These are phyloP conservation scores for Botryotinia globosa DNA, from an alignment of 2,329 filamentous ascomycete species.

Conservation along the genomic window DNA sequence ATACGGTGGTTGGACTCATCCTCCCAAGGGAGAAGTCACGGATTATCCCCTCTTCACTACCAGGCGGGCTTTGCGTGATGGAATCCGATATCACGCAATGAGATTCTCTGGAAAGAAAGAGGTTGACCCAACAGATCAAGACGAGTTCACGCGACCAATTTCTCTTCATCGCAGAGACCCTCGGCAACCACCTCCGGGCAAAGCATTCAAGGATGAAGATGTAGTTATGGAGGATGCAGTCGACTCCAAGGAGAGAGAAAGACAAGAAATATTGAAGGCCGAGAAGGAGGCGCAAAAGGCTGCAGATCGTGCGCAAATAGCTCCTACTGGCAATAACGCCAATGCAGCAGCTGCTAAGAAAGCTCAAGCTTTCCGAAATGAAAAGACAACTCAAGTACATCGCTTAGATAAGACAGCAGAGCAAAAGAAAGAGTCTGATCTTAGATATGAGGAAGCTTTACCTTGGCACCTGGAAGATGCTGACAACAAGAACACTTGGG, in stretches of 20 bases:
- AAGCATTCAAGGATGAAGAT: conserved; percentile 60
- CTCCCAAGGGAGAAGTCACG: conserved; percentile 44
- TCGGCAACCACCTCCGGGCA: conserved; percentile 62
- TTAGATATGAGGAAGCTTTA: conserved; percentile 89
- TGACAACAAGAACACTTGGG: conserved; percentile 92
- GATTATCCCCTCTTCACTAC: conserved; percentile 77
- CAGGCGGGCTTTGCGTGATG: conserved; percentile 75
- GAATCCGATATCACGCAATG: conserved; percentile 83
- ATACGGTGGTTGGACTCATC: conserved; percentile 58
- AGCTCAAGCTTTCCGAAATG: conserved; percentile 66
- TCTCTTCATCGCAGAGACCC: conserved; percentile 87
- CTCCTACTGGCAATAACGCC: conserved; percentile 67
- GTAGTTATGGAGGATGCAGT: conserved; percentile 42
- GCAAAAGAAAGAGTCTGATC: conserved; percentile 65
- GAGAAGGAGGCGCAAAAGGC: conserved; percentile 84
- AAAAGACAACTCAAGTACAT: conserved; percentile 84
- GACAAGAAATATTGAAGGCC: conserved; percentile 66
- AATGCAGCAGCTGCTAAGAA: conserved; percentile 36
- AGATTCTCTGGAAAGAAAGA: conserved; percentile 63
- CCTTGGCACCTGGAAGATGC: conserved; percentile 98
- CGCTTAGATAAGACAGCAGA: conserved; percentile 70
- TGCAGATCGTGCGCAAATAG: conserved; percentile 87
- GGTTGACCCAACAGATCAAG: conserved; percentile 66
- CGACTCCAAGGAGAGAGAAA: conserved; percentile 59
- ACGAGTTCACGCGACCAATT: conserved; percentile 83